Conservation (phyloP, 148 eudicot genomes). For the Polygonum aviculare region DNA sequence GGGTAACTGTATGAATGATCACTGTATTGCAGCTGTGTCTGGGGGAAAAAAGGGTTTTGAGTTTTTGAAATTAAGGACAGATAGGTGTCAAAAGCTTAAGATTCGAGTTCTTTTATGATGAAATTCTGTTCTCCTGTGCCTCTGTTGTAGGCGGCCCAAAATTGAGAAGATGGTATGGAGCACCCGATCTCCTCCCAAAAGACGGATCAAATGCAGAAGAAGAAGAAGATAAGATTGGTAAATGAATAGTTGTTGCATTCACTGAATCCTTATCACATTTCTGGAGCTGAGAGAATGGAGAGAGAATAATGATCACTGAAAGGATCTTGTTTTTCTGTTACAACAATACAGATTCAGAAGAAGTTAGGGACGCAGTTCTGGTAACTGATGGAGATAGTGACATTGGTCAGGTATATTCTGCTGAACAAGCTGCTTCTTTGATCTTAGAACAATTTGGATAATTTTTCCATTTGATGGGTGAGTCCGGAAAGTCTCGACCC, state of each 20-base stretch:
- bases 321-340: background rate
- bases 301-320: background rate
- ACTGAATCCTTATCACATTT: background rate
- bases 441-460: background rate
- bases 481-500: background rate
- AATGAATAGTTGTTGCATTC: background rate
- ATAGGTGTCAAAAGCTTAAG: background rate
- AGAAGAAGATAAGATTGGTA: constrained; percentile 37
- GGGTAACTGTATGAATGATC: background rate
- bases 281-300: too few relatives aligned
- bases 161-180: constrained; percentile 96
- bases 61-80: background rate
- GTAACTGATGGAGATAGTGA: constrained; percentile 96
- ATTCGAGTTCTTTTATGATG: background rate
- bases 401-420: constrained; percentile 71
- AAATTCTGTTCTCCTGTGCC: background rate
- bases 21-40: background rate
- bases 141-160: constrained; percentile 76
- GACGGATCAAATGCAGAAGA: constrained; percentile 42
- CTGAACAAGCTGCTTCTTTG: background rate
- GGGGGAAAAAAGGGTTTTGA: background rate
- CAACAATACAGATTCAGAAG: constrained; percentile 42
- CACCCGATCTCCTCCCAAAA: constrained; percentile 69
- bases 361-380: constrained; percentile 68
- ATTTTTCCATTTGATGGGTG: background rate